Base-by-base conservation (phyloP, 1,139 yeast genomes). In the Candida smagusa region DNA sequence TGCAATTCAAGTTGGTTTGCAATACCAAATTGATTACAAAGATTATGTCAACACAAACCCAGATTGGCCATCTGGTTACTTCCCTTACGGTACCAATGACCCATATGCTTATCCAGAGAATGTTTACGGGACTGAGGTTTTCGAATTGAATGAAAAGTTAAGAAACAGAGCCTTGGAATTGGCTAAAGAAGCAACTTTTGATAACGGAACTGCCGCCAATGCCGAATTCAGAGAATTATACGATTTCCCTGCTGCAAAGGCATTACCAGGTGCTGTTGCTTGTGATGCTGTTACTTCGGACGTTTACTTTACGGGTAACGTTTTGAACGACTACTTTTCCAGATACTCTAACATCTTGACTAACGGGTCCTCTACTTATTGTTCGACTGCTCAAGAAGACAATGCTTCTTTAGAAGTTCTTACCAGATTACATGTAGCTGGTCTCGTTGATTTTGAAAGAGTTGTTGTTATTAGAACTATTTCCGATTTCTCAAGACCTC, bases 371-470 rank as follows among this genome's bases (percentile, higher is more conserved):
- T 83, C 79, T 19, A 62, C 60, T 22, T 81, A 79, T 63, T 77
- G 84, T 57, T 56, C 81, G 25, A 75, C 84, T 34, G 84, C 82
- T 38, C 84, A 79, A 58, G 87, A 81, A 58, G 86, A 81, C 55
- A 77, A 79, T 52, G 86, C 86, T 25, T 67, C 82, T 9, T 70
- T 80, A 50, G 84, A 80, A 55, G 78, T 80, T 3, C 59, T 80
- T 43, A 53, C 76, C 30, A 74, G 87, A 61, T 68, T 75, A 52
- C 75, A 77, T 45, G 64, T 61, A 45, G 65, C 63, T 48, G 84
- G 81, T 12, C 64, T 79, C 44, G 77, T 75, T 36, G 83, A 78
- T 53, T 80, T 60, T 55, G 64, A 70, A 44, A 71, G 85, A 59
- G 65, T 81, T 42, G 77, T 80, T 22, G 66, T 79, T 22, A 66